These are phyloP conservation scores for Coelastrella sp. DNA, from an alignment of 139 green algal genomes.

Conservation along the genomic window DNA sequence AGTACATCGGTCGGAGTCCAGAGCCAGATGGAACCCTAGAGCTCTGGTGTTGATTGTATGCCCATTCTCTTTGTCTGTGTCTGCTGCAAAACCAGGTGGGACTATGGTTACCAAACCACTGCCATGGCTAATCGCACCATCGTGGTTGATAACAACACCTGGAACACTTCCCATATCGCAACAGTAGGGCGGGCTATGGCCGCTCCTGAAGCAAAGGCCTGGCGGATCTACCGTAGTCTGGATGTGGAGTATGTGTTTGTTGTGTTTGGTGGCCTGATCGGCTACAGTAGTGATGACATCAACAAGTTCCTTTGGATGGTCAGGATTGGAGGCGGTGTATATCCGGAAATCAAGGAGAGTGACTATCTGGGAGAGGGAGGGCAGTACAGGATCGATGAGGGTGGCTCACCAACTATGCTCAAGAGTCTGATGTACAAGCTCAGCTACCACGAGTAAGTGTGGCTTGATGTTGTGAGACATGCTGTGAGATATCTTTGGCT, in stretches of 20 bases:
- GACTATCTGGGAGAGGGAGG: conserved; percentile 86
- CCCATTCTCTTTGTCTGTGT: no score
- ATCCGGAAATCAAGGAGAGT: conserved; percentile 91
- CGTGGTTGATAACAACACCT: conserved; percentile 97
- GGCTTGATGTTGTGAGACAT: neutral
- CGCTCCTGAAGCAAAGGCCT: conserved; percentile 38
- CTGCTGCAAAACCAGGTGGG: conserved; percentile 94
- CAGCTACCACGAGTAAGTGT: conserved; percentile 85
- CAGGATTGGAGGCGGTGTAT: conserved; percentile 66
- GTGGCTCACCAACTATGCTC: conserved; percentile 73
- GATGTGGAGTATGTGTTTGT: conserved; percentile 94
- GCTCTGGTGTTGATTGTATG: no score
- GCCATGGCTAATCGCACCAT: conserved; percentile 94
- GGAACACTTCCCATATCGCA: conserved; percentile 97
- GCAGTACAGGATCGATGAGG: conserved; percentile 86
- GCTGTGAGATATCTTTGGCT: neutral
- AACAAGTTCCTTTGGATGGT: conserved; percentile 99
- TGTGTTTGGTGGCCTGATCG: conserved; percentile 90
- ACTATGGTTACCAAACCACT: conserved; percentile 96
- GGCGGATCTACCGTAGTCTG: conserved; percentile 43
- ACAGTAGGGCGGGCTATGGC: conserved; percentile 90
- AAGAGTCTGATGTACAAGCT: conserved; percentile 91
- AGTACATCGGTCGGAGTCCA: no score
- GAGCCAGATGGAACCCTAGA: no score
- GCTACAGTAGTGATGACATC: conserved; percentile 94